Base-by-base conservation (phyloP, 2,329 filamentous ascomycete genomes). In the Clonostachys rhizophaga region DNA sequence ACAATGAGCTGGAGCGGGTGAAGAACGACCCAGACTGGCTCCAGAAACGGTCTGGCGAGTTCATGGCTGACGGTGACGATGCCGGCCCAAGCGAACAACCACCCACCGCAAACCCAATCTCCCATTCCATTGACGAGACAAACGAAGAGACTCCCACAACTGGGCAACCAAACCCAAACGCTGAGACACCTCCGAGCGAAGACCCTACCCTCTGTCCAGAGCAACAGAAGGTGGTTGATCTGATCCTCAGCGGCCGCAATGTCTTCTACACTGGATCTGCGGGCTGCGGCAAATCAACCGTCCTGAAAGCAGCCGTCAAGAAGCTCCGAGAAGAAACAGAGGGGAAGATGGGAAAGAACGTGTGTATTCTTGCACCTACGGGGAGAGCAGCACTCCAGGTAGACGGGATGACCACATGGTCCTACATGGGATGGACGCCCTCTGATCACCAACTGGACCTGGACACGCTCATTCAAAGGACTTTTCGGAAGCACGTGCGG, bases 211-310 rank as follows among this genome's bases (percentile, higher is more conserved):
- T 45, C 34, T 20, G 43, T 20, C 16, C 13, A 35, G 60, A 62
- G 44, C 58, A 62, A n/a, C 49, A 56, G 33, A 24, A 43, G 2
- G 36, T 62, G 2, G 30, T 62, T 14, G 62, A 79, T 2, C 60
- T 78, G 1, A 79, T 83, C 24, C 49, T 70, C 5, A 63, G 61
- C 4, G 76, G 79, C 0, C 51, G 56, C 2, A 85, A 85, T 46
- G 76, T 85, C 10, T 86, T 85, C 56, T 85, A 79, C 53, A 85
- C 81, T 0, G 82, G 83, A 9, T 80, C 78, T 1, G 83, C 81
- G 13, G 82, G 82, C 1, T 58, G 51, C 5, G 60, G 59, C 5
- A 63, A 63, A 16, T 63, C 59, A 0, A 60, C 57, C 3, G 57
- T 57, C 2, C 34, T 62, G 1, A 56, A 55, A 24, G 53, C 52